phyloP scores from a whole-genome alignment of 352 stramenopile genomes.

The Albugo laibachii region DNA sequence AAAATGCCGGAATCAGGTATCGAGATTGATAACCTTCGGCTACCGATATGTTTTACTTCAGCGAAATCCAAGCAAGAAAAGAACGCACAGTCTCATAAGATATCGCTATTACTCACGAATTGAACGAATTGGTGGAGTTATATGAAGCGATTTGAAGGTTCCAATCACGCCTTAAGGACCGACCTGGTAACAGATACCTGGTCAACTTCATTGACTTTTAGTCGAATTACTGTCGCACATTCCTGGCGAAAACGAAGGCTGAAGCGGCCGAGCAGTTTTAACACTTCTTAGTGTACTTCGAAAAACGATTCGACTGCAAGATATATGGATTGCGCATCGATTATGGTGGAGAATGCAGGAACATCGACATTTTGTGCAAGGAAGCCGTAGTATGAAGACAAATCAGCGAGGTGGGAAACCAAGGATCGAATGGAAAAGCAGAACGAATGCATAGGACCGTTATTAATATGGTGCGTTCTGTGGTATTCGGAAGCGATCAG shows the following conservation, averaged over 20 bases:
- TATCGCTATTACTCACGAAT: background rate
- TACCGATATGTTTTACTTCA: background rate
- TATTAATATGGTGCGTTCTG: background rate
- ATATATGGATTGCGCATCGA: background rate
- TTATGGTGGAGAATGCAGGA: background rate
- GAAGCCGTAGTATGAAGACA: background rate
- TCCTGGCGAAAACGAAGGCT: background rate
- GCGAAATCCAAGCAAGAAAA: background rate
- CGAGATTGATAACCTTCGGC: background rate
- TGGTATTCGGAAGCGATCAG: background rate
- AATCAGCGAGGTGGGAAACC: background rate
- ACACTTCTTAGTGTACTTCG: background rate
- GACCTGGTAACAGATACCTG: background rate
- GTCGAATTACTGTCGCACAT: background rate
- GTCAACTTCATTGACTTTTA: constrained; percentile 1
- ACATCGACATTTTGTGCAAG: background rate
- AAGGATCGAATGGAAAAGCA: background rate
- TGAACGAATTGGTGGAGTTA: background rate
- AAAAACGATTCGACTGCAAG: background rate
- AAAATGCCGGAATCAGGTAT: background rate
- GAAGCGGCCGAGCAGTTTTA: background rate
- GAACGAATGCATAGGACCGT: background rate
- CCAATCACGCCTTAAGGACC: background rate
- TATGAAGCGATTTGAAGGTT: background rate
- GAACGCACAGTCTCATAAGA: background rate